Percentiles rank a stretch among this genome's conserved stretches.
Conservation (phyloP, 2,329 filamentous ascomycete species). For the Thermothelomyces thermophilus region DNA sequence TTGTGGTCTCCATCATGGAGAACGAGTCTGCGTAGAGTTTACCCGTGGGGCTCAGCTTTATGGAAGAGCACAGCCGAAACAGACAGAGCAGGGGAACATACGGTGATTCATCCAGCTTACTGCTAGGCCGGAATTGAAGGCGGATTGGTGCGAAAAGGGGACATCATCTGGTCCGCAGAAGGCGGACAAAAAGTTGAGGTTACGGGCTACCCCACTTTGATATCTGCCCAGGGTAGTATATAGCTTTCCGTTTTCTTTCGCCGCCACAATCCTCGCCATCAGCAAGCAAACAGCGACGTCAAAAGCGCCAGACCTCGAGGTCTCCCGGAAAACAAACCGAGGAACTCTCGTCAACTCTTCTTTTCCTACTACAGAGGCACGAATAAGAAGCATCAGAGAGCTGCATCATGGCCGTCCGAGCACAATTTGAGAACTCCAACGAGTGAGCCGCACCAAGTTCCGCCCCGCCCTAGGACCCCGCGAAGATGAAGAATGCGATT, state of each 20-base stretch:
- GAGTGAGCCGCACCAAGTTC: slow-evolving; percentile 53
- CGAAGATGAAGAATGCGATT: slow-evolving; percentile 14
- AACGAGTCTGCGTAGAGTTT: too few species aligned
- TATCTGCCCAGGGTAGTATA: slow-evolving; percentile 1
- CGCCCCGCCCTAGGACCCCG: slow-evolving; percentile 17
- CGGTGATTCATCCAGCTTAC: background rate
- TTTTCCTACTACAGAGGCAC: background rate
- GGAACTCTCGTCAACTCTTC: background rate
- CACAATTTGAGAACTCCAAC: slow-evolving; percentile 85
- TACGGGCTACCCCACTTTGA: slow-evolving; percentile 3
- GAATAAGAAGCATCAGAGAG: slow-evolving; percentile 5
- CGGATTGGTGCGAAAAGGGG: background rate
- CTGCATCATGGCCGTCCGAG: slow-evolving; percentile 56
- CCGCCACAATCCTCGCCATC: slow-evolving; percentile 9
- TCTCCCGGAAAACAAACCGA: background rate
- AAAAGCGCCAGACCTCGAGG: slow-evolving; percentile 7
- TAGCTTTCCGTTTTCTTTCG: slow-evolving; percentile 13
- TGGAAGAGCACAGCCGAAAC: too few species aligned
- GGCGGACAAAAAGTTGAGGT: background rate
- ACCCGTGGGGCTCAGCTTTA: too few species aligned
- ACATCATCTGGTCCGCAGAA: background rate
- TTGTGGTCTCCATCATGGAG: too few species aligned
- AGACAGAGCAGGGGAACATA: background rate
- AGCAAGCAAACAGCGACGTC: slow-evolving; percentile 14
- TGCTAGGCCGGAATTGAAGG: background rate